Base-by-base conservation (phyloP, 31 red algal genomes). In the Porphyra umbilicalis region DNA sequence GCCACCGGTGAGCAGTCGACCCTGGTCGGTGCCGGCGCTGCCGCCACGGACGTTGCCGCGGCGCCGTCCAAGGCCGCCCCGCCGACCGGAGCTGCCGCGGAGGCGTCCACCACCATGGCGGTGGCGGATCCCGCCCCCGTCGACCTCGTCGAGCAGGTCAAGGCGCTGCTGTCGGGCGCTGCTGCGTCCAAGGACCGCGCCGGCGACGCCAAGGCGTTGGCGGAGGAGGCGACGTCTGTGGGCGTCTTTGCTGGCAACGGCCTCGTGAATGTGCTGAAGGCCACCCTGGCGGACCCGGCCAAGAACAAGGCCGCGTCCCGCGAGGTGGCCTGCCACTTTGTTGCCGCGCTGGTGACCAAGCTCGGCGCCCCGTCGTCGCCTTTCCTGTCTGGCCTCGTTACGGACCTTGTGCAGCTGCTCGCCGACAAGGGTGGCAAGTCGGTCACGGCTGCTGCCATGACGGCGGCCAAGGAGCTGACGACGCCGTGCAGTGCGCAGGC, bases 301-400 rank as follows among this genome's bases (percentile, higher is more conserved):
- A 94, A 94, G 92, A 94, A 89, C 76, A 81, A 83, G 79, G 92
- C 83, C 25, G 36, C 84, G 14, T n/a, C 80, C 46, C 83, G 92
- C 76, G 88, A 86, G 46, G 87, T 79, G 2, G 84, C 92, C 36
- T 86, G 87, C 75, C 75, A 20, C 76, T 68, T 88, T 20, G 79
- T 85, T 32, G 33, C 38, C 44, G 78, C 42, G 29, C 68, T 88
- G 29, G 33, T 92, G 25, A 44, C 77, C 35, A 85, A 86, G 34
- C 44, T 80, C 33, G 85, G 79, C 35, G 35, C 81, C 7, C 68
- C 68, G 29, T 75, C 79, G 30, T 78, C 79, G 33, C 92, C 92
- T 35, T 94, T 77, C 78, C 42, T 94, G 44, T 38, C 29, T 36
- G 25, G 71, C 33, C 75, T 94, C 30, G 80, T 94, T 31, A 33